Conservation (phyloP, 2,329 filamentous ascomycete genomes). For the Calcarisporium arbuscula region DNA sequence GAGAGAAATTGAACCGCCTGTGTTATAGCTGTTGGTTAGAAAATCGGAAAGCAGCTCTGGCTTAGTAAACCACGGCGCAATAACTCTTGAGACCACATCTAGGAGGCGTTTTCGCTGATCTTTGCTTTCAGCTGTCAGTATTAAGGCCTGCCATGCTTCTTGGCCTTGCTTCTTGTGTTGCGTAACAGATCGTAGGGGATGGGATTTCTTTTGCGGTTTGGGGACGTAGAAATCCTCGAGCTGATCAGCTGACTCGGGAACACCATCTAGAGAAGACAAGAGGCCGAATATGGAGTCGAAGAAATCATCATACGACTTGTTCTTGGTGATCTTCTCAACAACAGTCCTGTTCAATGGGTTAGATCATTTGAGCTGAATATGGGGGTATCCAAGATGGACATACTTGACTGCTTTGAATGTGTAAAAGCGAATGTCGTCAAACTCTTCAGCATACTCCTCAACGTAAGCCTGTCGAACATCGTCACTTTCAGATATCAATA, state of each 20-base stretch:
- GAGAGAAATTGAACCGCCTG: constrained; percentile 79
- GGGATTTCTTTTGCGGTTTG: constrained; percentile 60
- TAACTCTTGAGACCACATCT: constrained; percentile 65
- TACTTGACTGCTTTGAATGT: constrained; percentile 71
- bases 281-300: constrained; percentile 56
- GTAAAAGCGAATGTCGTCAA: constrained; percentile 79
- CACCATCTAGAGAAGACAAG: constrained; percentile 60
- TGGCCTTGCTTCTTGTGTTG: constrained; percentile 77
- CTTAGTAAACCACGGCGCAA: constrained; percentile 84
- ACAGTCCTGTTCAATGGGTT: constrained; percentile 14
- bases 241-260: constrained; percentile 61
- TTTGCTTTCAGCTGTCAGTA: constrained; percentile 60
- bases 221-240: constrained; percentile 63
- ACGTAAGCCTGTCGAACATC: constrained; percentile 65
- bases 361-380: too few species aligned
- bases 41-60: constrained; percentile 94
- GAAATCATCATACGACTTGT: constrained; percentile 18
- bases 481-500: constrained; percentile 54
- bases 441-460: constrained; percentile 70
- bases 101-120: constrained; percentile 76
- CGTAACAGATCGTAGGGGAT: constrained; percentile 56
- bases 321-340: constrained; percentile 17
- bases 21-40: constrained; percentile 85
- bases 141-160: constrained; percentile 76
- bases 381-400: constrained; percentile 29